Conservation (phyloP, 1,284 basidiomycete genomes). For the Cerioporus squamosus region DNA sequence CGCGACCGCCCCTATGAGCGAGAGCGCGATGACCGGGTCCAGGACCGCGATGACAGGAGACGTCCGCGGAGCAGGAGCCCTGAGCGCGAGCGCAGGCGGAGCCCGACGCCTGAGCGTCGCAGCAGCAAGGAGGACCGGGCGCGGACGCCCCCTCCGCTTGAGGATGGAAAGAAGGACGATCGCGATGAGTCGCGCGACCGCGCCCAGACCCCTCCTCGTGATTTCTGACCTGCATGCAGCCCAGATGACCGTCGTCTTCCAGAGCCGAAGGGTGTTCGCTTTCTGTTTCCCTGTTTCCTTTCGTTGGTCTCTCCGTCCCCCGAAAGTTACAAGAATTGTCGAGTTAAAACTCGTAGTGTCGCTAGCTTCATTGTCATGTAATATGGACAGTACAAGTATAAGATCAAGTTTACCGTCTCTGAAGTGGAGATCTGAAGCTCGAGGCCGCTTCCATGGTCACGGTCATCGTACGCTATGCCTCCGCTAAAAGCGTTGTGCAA, state of each 20-base stretch:
- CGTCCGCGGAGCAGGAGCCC: conserved; percentile 44
- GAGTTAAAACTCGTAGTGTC: conserved; percentile 11
- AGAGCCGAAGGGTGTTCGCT: not conserved
- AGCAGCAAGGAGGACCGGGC: conserved; percentile 49
- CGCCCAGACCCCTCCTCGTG: conserved; percentile 56
- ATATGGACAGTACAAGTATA: conserved; percentile 14
- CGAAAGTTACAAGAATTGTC: conserved; percentile 4
- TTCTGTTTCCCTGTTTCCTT: not conserved
- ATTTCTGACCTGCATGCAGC: conserved; percentile 25
- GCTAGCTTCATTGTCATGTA: conserved; percentile 18
- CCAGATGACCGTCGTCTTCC: too few relatives aligned
- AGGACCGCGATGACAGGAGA: conserved; percentile 48
- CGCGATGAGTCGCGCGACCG: conserved; percentile 33
- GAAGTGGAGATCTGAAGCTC: too few relatives aligned
- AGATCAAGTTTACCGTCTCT: not conserved
- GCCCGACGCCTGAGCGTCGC: conserved; percentile 49
- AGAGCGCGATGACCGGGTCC: conserved; percentile 37
- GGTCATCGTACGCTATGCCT: too few relatives aligned
- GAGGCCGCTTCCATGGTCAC: too few relatives aligned
- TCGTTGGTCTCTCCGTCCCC: not conserved
- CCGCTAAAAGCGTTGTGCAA: too few relatives aligned
- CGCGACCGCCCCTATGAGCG: conserved; percentile 32
- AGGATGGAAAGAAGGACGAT: conserved; percentile 54
- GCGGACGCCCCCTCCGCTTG: conserved; percentile 48
- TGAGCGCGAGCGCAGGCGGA: conserved; percentile 41